Evolutionary conservation across 352 stramenopile genomes (phyloP), one percentile per base, ranked within the genome.

Genomic region (Halophytophthora batemanensis): DNA sequence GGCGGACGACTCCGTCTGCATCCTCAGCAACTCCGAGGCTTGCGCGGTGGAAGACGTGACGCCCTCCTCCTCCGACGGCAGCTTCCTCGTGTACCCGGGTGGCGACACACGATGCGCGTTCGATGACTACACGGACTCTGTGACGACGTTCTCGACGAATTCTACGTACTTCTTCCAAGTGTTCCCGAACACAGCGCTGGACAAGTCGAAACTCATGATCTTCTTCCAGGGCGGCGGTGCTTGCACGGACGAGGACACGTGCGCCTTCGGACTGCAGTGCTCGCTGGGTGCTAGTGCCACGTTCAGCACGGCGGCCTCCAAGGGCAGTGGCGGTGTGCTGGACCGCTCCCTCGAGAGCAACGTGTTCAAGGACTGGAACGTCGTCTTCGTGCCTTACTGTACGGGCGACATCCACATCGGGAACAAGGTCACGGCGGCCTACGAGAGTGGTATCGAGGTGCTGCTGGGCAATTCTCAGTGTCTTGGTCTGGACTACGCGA

Each of bases 311-410:
- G 78, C 75, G n/a, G n/a, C n/a, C n/a, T n/a, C n/a, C n/a, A n/a
- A n/a, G n/a, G n/a, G n/a, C n/a, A n/a, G n/a, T n/a, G n/a, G n/a
- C n/a, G n/a, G n/a, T 2, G 46, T 90, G n/a, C 60, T 90, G 31
- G 83, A 87, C 60, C 74, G 69, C 31, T 73, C 74, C 13, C 63
- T 84, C 53, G 55, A 73, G 19, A 37, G 78, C n/a, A 90, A 90
- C 56, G 44, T 78, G n/a, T 87, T 87, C 45, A 79, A 81, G 44
- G 74, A 86, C 61, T 90, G 74, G 64, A 86, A 86, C 61, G 86
- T 87, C 38, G 74, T 90, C 14, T 74, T 86, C 61, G 41, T 87
- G 36, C 75, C 76, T 6, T 90, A 90, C 61, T 90, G 78, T 64
- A 87, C 78, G 37, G 78, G 78, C 25, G 78, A 87, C 58, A 53